Evolutionary conservation across 306 rosid species (phyloP), one percentile per base, ranked within the genome.

Genomic region (Acacia crassicarpa): DNA sequence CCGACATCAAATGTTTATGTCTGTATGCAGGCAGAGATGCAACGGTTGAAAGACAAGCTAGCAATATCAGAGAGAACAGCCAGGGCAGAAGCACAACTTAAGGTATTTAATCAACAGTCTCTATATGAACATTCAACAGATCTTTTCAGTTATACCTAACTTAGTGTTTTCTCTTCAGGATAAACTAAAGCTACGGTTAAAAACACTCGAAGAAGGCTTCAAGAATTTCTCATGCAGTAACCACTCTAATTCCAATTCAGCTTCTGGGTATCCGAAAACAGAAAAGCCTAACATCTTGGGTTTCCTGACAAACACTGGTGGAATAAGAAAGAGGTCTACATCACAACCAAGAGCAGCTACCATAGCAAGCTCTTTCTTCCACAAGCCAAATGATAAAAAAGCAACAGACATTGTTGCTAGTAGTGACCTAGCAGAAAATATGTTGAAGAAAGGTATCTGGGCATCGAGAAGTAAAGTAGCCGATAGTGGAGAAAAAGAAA

Each of bases 71-170:
- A 92, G 73, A 92, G 99, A 91, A 91, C 99, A 80, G 96, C 94
- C 6, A 93, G 89, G 84, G 99, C 98, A 83, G 99, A 95, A 82
- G 95, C 93, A 81, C 98, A 88, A 82, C 84, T 95, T 76, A 95
- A 95, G 98, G 99, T 91, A 74, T 78, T 74, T 44, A 73, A 81
- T 74, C 38, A 73, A 81, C 32, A 23, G 56, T 73, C 32, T 80
- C 27, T 13, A 44, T 22, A 33, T 63, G 49, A 30, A 53, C 79
- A 38, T 73, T 48, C 30, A 73, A 77, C 58, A 66, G 32, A 59
- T 15, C 11, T 23, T 56, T 22, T 45, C 58, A 45, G 78, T 2
- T 7, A 30, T 80, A 40, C 19, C 69, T 40, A 56, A 25, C 51
- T 17, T 76, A 43, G 46, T 84, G 17, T 72, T 83, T 70, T 59